Evolutionary conservation across 805 yeast species (phyloP).

Genomic region (Suhomyces prunicola): DNA sequence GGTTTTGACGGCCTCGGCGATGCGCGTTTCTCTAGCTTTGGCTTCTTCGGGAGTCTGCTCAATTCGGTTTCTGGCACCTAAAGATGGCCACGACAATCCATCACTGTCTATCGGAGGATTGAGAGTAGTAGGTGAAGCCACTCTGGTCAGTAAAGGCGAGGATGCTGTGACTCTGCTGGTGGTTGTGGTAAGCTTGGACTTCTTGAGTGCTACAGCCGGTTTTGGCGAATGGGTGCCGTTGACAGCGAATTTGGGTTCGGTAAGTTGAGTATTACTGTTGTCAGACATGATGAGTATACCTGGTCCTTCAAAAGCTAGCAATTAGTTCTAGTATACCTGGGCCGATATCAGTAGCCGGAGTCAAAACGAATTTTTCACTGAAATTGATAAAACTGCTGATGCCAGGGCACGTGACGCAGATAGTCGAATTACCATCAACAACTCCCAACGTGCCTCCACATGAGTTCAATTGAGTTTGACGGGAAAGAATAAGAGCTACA

Average conservation of each 20-base stretch:
- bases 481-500: no score
- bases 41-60: conserved; percentile 68
- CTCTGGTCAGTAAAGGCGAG: conserved; percentile 70
- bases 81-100: conserved; percentile 91
- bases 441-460: no score
- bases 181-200: conserved; percentile 5
- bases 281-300: not conserved
- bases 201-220: conserved; percentile 16
- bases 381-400: not conserved
- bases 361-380: not conserved
- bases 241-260: not conserved
- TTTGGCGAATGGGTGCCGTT: conserved; percentile 19
- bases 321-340: not conserved
- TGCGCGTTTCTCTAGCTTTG: conserved; percentile 63
- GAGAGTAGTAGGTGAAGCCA: conserved; percentile 78
- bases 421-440: not conserved
- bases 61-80: conserved; percentile 76
- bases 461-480: no score
- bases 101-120: conserved; percentile 86
- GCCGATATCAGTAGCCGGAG: not conserved
- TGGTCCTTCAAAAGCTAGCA: not conserved
- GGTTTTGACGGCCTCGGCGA: conserved; percentile 78
- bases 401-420: not conserved
- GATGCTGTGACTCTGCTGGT: conserved; percentile 2
- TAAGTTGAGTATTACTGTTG: not conserved